Evolutionary conservation across 441 rosid species (phyloP), one percentile per base, ranked within the genome.

Genomic region (Sinapis alba): DNA sequence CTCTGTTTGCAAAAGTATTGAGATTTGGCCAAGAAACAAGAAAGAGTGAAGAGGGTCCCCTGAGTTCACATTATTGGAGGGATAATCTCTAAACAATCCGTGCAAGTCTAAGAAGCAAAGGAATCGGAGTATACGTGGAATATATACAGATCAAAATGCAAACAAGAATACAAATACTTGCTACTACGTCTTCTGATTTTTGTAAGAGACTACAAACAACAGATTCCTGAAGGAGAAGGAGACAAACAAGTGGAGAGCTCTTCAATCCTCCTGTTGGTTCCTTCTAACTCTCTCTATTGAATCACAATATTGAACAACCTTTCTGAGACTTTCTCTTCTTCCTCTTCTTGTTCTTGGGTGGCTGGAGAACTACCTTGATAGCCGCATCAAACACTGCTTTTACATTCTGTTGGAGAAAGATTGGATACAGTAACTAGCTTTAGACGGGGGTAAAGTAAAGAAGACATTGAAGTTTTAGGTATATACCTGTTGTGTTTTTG

Each of bases 341-440:
- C 82, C 73, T 91, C 90, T 83, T 93, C 87, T 85, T 94, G 84
- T 88, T 92, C 75, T 94, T 91, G 0, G 94, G 93, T 13, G 98
- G 97, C 85, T 94, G 98, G 61, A 94, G 96, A 80, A 92, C 98
- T 60, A 92, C 93, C 80, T 87, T 89, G 74, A 94, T 94, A 80
- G 98, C 97, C 0, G 97, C 94, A 80, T 94, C 98, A 79, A 94
- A 94, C 75, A 94, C 97, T 1, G 91, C 96, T 86, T 94, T 94
- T 76, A 94, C 93, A 69, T 89, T 94, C 98, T 94, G 93, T 63
- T 77, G 60, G 53, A 53, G 13, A 0, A 27, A 62, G 47, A 53
- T 36, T 7, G 15, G 50, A 21, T 57, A 18, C 30, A 16, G 32
- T 77, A 61, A 74, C 27, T 7, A 7, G 26, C 8, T 47, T 77